Evolutionary conservation across 208 protist species (phyloP).

Genomic region (Leishmania major): DNA sequence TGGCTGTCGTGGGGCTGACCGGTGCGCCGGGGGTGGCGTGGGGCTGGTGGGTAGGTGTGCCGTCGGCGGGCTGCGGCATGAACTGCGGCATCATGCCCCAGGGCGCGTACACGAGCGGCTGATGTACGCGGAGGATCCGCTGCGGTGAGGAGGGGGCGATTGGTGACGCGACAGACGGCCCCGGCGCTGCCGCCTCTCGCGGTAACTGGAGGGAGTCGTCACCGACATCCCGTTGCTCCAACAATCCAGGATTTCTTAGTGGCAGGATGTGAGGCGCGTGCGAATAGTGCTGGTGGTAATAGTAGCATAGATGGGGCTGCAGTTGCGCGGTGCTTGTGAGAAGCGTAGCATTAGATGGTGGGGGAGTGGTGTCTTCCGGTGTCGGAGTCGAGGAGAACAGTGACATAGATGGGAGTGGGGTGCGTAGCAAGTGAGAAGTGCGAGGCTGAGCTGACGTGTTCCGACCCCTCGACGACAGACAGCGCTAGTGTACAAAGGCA

Average conservation of each 20-base stretch:
- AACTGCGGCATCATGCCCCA: conserved; percentile 5
- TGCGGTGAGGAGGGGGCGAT: not conserved
- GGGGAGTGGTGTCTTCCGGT: not conserved
- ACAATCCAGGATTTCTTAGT: not conserved
- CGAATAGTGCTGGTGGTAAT: not conserved
- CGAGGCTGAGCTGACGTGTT: too few relatives aligned
- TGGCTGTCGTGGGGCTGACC: not conserved
- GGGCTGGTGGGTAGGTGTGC: not conserved
- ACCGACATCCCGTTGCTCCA: not conserved
- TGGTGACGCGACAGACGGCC: not conserved
- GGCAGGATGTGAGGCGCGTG: not conserved
- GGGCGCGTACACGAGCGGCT: conserved; percentile 8
- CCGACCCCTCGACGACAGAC: too few relatives aligned
- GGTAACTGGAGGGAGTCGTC: not conserved
- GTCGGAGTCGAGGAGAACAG: not conserved
- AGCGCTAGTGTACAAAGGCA: too few relatives aligned
- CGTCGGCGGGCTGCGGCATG: not conserved
- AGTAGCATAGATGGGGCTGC: not conserved
- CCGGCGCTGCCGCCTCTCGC: not conserved
- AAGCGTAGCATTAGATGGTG: not conserved
- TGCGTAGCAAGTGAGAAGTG: too few relatives aligned
- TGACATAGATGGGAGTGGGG: too few relatives aligned
- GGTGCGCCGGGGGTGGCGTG: not conserved
- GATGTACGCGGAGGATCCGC: not conserved
- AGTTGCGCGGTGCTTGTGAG: not conserved